Base-by-base conservation (phyloP, 2,329 filamentous ascomycete species). In the Diplocarpon rosae region DNA sequence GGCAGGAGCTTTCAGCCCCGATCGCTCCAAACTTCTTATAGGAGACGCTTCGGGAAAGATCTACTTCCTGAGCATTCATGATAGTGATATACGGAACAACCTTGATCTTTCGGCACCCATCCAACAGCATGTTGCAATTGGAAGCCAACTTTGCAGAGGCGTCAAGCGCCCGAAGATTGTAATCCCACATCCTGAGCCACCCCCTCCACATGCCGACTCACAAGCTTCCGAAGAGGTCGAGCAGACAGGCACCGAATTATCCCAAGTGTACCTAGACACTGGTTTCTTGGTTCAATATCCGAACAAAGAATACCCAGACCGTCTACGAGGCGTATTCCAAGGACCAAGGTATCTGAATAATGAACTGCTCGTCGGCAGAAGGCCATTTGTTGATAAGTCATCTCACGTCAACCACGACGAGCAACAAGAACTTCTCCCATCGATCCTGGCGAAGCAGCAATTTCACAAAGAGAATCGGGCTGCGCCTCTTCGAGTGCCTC, bases 21-120 rank as follows among this genome's bases (percentile, higher is more conserved):
- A 80, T 53, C 66, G 64, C 29, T 68, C 71, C 1, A 72, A 69
- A 49, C 65, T 82, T 1, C 66, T 74, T 1, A 63, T 82, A 10
- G 78, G 78, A 14, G 78, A 82, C 55, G 75, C 74, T 0, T 78
- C 72, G 2, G 78, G 78, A 0, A 71, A 75, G 6, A 67, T 81
- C 0, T 78, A 74, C 47, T 53, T 80, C 1, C 56, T 80, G 2
- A 71, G 69, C 0, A 56, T 71, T 2, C 67, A 76, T 44, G 64
- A 70, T 14, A 59, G 61, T 1, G 65, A 67, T 10, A 39, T 51
- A 5, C 37, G 45, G n/a, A 38, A 52, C 5, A 5, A 31, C 34
- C n/a, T 24, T 28, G 10, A 9, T 16, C 14, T 39, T 14, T 14
- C 36, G 24, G 3, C 28, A 12, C 13, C 37, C 2, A 6, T 20